Conservation (phyloP, 2,329 filamentous ascomycete genomes). For the Paradendryphiella salina region DNA sequence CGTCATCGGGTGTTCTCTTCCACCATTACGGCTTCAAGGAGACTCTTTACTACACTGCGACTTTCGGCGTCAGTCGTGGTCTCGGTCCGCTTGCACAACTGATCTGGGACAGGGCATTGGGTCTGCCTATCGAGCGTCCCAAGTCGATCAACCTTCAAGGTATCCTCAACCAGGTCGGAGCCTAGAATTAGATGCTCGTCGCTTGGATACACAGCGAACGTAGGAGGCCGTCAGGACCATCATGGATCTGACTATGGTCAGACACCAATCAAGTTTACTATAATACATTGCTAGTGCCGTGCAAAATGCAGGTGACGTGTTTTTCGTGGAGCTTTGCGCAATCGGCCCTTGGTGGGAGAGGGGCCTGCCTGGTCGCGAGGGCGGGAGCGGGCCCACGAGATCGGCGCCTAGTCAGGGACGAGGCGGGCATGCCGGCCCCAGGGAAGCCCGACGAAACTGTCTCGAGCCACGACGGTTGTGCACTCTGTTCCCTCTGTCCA, state of each 20-base stretch:
- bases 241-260: neutral
- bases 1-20: conserved; percentile 90
- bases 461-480: conserved; percentile 18
- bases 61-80: conserved; percentile 69
- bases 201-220: neutral
- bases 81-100: conserved; percentile 91
- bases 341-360: neutral
- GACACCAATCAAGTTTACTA: no score
- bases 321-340: conserved; percentile 1
- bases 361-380: neutral
- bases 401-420: conserved; percentile 20
- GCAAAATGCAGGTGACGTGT: neutral
- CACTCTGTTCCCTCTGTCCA: neutral
- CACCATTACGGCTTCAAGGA: conserved; percentile 98
- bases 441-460: conserved; percentile 8
- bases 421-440: conserved; percentile 12
- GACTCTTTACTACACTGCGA: conserved; percentile 87
- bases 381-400: conserved; percentile 11
- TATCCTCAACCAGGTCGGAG: conserved; percentile 65
- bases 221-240: neutral
- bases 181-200: conserved; percentile 12
- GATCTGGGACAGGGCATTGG: conserved; percentile 92
- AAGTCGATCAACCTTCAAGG: conserved; percentile 96
- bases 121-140: conserved; percentile 92
- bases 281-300: no score